Evolutionary conservation across 768 basidiomycete genomes (phyloP).

Genomic region (Collybia sordida): DNA sequence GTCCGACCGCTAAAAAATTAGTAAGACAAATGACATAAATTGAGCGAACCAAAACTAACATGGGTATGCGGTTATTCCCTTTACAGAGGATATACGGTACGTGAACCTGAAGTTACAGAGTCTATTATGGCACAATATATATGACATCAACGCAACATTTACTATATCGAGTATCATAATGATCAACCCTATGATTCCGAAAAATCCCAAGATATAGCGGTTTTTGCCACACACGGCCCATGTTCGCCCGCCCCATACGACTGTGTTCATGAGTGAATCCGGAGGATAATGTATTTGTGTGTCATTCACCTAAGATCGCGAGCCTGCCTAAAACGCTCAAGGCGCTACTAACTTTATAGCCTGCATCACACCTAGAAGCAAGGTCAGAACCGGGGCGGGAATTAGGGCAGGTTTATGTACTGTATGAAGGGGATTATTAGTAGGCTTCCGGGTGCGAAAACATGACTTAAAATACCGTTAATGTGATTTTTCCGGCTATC

Average conservation of each 20-base stretch:
- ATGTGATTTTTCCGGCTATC: slow-evolving; percentile 4
- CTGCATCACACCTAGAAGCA: too few species aligned
- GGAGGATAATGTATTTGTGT: too few species aligned
- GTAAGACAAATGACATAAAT: background rate
- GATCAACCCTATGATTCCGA: slow-evolving; percentile 18
- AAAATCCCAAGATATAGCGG: slow-evolving; percentile 17
- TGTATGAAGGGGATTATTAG: too few species aligned
- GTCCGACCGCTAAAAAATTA: background rate
- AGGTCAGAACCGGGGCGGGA: background rate
- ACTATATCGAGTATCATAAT: slow-evolving; percentile 25
- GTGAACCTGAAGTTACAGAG: slow-evolving; percentile 14
- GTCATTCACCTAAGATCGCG: too few species aligned
- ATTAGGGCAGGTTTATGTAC: too few species aligned
- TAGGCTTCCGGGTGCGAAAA: too few species aligned
- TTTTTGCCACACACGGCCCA: slow-evolving; percentile 24
- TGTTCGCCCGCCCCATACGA: slow-evolving; percentile 17
- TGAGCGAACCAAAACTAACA: background rate
- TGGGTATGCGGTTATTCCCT: slow-evolving; percentile 17
- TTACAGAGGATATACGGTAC: slow-evolving; percentile 21
- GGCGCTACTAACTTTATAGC: too few species aligned
- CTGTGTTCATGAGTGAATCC: background rate
- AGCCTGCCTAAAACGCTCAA: too few species aligned
- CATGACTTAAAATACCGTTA: background rate
- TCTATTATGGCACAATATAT: background rate
- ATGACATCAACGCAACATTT: background rate